Percentiles rank a stretch among this genome's conserved stretches.
Evolutionary conservation across 495 filamentous ascomycete species (phyloP).

Genomic region (Glarea lozoyensis): DNA sequence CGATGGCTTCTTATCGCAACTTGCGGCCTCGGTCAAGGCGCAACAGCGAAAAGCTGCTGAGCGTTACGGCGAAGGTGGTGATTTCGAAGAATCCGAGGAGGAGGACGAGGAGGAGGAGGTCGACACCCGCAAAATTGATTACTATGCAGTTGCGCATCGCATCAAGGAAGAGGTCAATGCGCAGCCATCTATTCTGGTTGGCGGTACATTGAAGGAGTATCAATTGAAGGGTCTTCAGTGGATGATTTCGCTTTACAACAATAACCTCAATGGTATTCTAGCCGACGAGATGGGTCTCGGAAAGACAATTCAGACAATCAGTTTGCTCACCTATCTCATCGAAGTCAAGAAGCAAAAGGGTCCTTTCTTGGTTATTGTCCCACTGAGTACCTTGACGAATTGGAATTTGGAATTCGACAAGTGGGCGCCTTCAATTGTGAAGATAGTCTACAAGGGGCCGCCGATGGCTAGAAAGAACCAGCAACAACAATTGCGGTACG

Average conservation of each 20-base stretch:
- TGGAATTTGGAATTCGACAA: conserved; percentile 99
- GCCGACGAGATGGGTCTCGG: conserved; percentile 99
- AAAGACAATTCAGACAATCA: conserved; percentile 99
- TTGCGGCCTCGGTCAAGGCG: conserved; percentile 82
- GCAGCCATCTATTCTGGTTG: conserved; percentile 79
- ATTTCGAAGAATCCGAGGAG: conserved; percentile 43
- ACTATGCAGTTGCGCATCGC: conserved; percentile 95
- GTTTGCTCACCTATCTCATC: conserved; percentile 92
- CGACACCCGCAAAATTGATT: conserved; percentile 74
- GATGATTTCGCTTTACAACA: conserved; percentile 99
- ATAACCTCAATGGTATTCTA: conserved; percentile 97
- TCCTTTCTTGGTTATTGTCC: conserved; percentile 93
- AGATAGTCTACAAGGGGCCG: conserved; percentile 94
- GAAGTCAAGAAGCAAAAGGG: conserved; percentile 90
- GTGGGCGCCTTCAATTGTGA: conserved; percentile 81
- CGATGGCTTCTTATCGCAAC: conserved; percentile 91
- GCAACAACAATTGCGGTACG: conserved; percentile 87
- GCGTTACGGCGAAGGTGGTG: conserved; percentile 55
- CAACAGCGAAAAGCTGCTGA: conserved; percentile 79
- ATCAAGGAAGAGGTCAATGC: conserved; percentile 80
- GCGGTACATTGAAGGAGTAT: conserved; percentile 92
- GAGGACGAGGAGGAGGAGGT: conserved; percentile 63
- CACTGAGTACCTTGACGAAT: conserved; percentile 91
- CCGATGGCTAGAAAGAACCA: conserved; percentile 82
- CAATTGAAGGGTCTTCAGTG: conserved; percentile 96